Evolutionary conservation across 768 basidiomycete genomes (phyloP).

Genomic region (Kwoniella heveanensis): DNA sequence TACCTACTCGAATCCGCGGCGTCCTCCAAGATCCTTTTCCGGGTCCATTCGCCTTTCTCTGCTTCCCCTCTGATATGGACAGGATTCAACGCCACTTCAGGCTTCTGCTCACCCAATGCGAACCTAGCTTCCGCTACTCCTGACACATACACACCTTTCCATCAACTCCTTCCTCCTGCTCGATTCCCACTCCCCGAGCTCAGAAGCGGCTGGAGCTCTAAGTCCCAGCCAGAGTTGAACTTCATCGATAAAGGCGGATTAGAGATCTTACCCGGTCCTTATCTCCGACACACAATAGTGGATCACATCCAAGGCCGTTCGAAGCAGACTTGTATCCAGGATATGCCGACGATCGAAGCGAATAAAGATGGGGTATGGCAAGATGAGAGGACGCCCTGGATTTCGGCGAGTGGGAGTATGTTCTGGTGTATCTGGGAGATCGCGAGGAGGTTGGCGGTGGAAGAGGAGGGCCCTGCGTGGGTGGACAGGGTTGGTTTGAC

Average conservation of each 20-base stretch:
- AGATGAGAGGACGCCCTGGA: constrained; percentile 26
- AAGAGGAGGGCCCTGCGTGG: background rate
- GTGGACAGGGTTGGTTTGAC: constrained; percentile 7
- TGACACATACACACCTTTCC: background rate
- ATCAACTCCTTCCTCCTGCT: background rate
- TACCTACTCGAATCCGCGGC: background rate
- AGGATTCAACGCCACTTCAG: background rate
- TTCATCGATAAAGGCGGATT: background rate
- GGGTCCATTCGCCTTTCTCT: constrained; percentile 1
- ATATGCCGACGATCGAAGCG: constrained; percentile 15
- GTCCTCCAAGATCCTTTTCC: constrained; percentile 13
- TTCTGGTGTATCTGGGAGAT: constrained; percentile 28
- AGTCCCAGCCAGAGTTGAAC: background rate
- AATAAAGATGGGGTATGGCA: constrained; percentile 3
- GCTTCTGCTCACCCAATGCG: constrained; percentile 15
- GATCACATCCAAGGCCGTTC: constrained; percentile 19
- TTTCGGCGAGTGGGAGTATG: constrained; percentile 7
- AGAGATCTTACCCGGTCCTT: background rate
- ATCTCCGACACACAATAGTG: constrained; percentile 21
- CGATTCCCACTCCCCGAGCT: background rate
- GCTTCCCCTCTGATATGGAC: constrained; percentile 20
- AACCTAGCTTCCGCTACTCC: constrained; percentile 7
- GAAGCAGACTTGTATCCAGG: constrained; percentile 13
- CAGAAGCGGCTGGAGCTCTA: background rate
- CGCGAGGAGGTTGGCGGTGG: constrained; percentile 11